Base-by-base conservation (phyloP, 768 basidiomycete genomes). In the Boletus vinaceobasis region DNA sequence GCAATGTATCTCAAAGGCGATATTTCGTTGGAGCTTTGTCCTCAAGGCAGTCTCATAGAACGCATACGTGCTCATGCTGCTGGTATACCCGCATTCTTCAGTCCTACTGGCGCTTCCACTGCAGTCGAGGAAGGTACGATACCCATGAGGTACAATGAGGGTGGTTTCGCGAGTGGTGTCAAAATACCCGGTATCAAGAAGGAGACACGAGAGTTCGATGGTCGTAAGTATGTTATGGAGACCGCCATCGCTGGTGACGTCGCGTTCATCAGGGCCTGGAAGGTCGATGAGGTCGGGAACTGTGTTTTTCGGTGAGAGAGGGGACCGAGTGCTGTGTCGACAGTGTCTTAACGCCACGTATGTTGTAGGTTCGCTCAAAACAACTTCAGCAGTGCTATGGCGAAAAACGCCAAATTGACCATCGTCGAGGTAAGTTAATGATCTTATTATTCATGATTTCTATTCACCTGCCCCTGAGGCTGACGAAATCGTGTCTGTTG, bases 71-170 rank as follows among this genome's bases (percentile, higher is more conserved):
- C 93, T 7, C 88, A 91, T 53, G 93, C 91, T 9, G 89, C 91
- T 11, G 93, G 93, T 48, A 92, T 93, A 56, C 93, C 93, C 17
- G 92, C 88, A n/a, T 93, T 97, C 77, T 95, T 78, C 72, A 96
- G 91, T 6, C 93, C 93, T 15, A 93, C 93, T 0, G 93, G 94
- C 15, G 90, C 90, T 8, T 81, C 81, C 21, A 94, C 92, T 19
- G 90, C 90, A 3, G 82, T 93, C 3, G 89, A 94, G 69, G 74
- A 84, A 44, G 92, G 92, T 2, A 70, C 79, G 4, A 90, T 94
- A 63, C 88, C 92, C 27, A 79, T 87, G 60, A 80, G 86, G 23
- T 93, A 91, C 70, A 86, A 88, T 47, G 76, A 81, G 23, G 89
- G 88, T 19, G 90, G 90, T n/a, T 77, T 84, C 50, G 73, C 77